These are phyloP conservation scores for Linum usitatissimum DNA, from an alignment of 345 rosid genomes.

Conservation along the genomic window DNA sequence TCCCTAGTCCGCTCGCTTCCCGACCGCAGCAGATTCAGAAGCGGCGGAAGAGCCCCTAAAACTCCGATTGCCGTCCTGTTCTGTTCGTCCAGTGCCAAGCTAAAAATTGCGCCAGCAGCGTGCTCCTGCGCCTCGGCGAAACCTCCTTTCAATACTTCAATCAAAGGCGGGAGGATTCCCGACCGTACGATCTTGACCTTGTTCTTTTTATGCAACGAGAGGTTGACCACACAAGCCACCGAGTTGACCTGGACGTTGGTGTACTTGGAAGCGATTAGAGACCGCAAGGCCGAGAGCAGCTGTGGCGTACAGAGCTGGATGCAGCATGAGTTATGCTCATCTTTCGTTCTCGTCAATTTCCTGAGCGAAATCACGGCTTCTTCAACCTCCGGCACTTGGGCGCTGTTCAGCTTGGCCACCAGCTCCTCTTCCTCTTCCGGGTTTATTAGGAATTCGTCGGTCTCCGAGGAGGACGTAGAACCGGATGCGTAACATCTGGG, in stretches of 20 bases:
- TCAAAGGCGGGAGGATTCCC: constrained; percentile 59
- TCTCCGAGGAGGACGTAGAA: constrained; percentile 49
- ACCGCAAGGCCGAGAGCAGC: constrained; percentile 38
- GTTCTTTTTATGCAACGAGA: constrained; percentile 57
- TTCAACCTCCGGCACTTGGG: constrained; percentile 41
- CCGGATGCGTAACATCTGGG: constrained; percentile 46
- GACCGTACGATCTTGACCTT: constrained; percentile 76
- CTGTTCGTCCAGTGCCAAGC: constrained; percentile 63
- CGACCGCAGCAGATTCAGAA: constrained; percentile 47
- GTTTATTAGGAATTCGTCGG: constrained; percentile 24
- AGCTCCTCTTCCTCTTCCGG: constrained; percentile 48
- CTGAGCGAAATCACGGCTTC: constrained; percentile 47
- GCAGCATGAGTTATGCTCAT: constrained; percentile 23
- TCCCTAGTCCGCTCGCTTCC: constrained; percentile 50
- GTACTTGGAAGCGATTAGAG: constrained; percentile 49
- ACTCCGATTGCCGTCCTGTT: constrained; percentile 86
- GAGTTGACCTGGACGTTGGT: constrained; percentile 52
- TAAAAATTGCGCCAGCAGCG: constrained; percentile 66
- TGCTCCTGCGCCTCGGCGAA: constrained; percentile 69
- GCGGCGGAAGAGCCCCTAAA: constrained; percentile 70
- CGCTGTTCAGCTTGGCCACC: constrained; percentile 38
- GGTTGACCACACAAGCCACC: constrained; percentile 64
- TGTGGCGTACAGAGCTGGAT: constrained; percentile 41
- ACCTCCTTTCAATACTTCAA: constrained; percentile 64
- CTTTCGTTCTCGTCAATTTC: constrained; percentile 41